Percentiles rank a stretch among this genome's conserved stretches.
phyloP scores from a whole-genome alignment of 495 filamentous ascomycete species.

The Diplogelasinospora grovesii region DNA sequence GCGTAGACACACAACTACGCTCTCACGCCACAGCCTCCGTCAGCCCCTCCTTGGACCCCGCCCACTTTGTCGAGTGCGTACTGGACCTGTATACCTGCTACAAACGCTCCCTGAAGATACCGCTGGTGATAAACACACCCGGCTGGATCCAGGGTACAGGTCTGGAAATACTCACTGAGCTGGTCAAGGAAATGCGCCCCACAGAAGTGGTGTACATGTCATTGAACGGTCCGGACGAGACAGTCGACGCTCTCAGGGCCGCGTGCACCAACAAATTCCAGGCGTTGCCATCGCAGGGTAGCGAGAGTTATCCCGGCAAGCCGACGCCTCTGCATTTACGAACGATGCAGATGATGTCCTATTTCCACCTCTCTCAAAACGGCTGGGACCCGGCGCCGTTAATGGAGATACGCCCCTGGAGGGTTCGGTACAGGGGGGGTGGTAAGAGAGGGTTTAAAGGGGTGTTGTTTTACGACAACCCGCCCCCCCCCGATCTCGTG shows the following conservation, averaged over 20 bases:
- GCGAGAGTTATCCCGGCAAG: constrained; percentile 52
- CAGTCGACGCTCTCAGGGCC: constrained; percentile 48
- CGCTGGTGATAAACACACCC: constrained; percentile 74
- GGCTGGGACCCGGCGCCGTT: constrained; percentile 35
- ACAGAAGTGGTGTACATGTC: constrained; percentile 71
- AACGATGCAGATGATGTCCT: constrained; percentile 74
- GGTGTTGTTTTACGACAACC: constrained; percentile 42
- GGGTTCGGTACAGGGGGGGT: constrained; percentile 30
- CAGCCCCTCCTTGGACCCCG: constrained; percentile 62
- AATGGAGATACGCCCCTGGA: constrained; percentile 32
- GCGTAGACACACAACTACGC: constrained; percentile 35
- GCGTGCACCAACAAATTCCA: constrained; percentile 33
- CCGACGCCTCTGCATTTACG: constrained; percentile 65
- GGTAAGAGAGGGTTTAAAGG: constrained; percentile 28
- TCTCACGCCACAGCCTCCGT: constrained; percentile 68
- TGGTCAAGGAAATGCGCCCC: constrained; percentile 45
- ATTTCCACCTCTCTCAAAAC: constrained; percentile 52
- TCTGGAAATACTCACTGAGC: constrained; percentile 58
- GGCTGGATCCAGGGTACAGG: constrained; percentile 78
- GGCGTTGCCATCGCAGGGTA: constrained; percentile 52
- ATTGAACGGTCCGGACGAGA: constrained; percentile 58
- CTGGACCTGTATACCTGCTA: constrained; percentile 64
- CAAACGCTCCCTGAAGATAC: constrained; percentile 39
- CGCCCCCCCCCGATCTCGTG: constrained; percentile 30
- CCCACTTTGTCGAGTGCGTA: constrained; percentile 61